Evolutionary conservation across 805 yeast species (phyloP).

Genomic region (Yarrowia alimentaria): DNA sequence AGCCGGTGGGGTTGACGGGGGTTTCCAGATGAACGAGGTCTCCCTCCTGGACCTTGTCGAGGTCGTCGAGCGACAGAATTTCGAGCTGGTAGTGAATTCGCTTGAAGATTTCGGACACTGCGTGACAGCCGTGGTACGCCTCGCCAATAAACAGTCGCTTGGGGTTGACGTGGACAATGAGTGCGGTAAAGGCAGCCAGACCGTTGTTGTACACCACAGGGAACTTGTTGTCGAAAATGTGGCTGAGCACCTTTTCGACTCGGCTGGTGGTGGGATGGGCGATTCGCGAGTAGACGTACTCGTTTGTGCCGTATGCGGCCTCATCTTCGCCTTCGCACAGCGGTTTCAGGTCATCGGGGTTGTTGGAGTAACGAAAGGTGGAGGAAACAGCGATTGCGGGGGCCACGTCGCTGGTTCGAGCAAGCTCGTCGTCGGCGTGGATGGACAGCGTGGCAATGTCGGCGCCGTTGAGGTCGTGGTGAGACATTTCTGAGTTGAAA

Average conservation of each 20-base stretch:
- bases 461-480: not conserved
- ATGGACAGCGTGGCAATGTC: constrained; percentile 40
- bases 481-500: too few relatives aligned
- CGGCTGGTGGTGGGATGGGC: constrained; percentile 70
- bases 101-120: constrained; percentile 60
- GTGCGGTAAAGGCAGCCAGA: constrained; percentile 74
- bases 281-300: constrained; percentile 62
- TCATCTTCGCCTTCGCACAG: constrained; percentile 36
- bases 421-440: constrained; percentile 65
- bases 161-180: constrained; percentile 68
- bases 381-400: constrained; percentile 83
- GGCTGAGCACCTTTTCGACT: constrained; percentile 62
- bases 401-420: constrained; percentile 43
- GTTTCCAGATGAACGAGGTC: constrained; percentile 84
- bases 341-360: constrained; percentile 56
- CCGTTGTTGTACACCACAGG: constrained; percentile 77
- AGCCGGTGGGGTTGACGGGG: constrained; percentile 84
- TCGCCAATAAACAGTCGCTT: constrained; percentile 70
- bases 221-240: constrained; percentile 56
- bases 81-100: constrained; percentile 52
- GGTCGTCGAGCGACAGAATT: constrained; percentile 41
- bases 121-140: constrained; percentile 84
- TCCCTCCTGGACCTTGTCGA: constrained; percentile 50
- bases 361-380: constrained; percentile 64
- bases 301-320: constrained; percentile 36